Conservation (phyloP, 1,284 basidiomycete species). For the Chondrostereum purpureum region DNA sequence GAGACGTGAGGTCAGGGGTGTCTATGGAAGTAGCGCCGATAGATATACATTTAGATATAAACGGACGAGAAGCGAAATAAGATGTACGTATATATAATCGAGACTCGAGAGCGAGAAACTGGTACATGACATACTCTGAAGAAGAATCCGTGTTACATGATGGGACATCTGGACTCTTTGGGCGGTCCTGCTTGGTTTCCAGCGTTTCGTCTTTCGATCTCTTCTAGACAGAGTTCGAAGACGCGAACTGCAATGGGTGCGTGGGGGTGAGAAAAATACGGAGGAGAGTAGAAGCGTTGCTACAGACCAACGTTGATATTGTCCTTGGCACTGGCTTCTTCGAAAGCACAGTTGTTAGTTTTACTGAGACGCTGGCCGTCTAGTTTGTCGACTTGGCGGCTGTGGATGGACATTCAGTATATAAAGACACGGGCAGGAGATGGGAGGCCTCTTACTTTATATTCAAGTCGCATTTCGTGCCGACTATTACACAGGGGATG, state of each 20-base stretch:
- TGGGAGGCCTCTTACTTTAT: slow-evolving; percentile 47
- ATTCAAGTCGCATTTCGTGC: slow-evolving; percentile 87
- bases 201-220: slow-evolving; percentile 74
- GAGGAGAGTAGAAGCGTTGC: slow-evolving; percentile 32
- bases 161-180: slow-evolving; percentile 51
- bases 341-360: slow-evolving; percentile 68
- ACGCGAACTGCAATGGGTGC: slow-evolving; percentile 58
- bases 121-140: too few species aligned
- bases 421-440: background rate
- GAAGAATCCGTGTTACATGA: slow-evolving; percentile 47
- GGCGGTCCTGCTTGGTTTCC: slow-evolving; percentile 54
- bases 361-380: slow-evolving; percentile 78
- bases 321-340: slow-evolving; percentile 87
- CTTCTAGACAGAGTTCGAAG: slow-evolving; percentile 82
- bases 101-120: too few species aligned
- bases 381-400: slow-evolving; percentile 69
- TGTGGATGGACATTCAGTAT: slow-evolving; percentile 28
- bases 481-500: slow-evolving; percentile 95
- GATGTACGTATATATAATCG: too few species aligned
- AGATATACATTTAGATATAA: too few species aligned
- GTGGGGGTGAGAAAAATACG: slow-evolving; percentile 3
- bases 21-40: too few species aligned
- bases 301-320: slow-evolving; percentile 84
- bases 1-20: too few species aligned
- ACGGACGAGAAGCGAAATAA: too few species aligned